Conservation (phyloP, 164 flowering plant genomes). For the Litsea cubeba region DNA sequence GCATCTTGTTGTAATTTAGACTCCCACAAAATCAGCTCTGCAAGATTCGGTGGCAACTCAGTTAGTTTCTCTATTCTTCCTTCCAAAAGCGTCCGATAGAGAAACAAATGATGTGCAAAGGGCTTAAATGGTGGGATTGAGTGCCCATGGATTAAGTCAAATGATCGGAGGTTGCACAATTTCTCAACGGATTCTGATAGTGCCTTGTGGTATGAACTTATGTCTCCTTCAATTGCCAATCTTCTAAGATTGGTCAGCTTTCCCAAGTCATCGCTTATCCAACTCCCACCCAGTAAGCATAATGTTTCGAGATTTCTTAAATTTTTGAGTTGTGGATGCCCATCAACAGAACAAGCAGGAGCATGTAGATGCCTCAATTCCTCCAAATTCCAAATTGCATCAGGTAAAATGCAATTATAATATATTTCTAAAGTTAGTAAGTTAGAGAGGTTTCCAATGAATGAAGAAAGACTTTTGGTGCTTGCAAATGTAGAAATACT, state of each 20-base stretch:
- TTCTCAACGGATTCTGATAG: background rate
- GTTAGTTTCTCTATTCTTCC: background rate
- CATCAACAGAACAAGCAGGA: no score
- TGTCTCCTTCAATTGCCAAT: background rate
- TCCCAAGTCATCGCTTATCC: background rate
- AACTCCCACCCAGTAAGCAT: background rate
- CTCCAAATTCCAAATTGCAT: background rate
- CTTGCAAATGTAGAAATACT: background rate
- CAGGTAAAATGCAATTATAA: background rate
- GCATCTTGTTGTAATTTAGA: background rate
- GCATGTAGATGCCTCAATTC: background rate
- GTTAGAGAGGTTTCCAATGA: background rate
- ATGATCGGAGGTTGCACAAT: background rate
- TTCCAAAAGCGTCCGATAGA: background rate
- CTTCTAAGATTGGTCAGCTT: background rate
- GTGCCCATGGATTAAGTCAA: accelerated
- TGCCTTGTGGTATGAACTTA: background rate
- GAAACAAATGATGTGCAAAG: background rate
- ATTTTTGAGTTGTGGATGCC: background rate
- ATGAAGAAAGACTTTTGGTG: background rate
- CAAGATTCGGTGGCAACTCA: background rate
- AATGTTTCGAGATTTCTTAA: background rate
- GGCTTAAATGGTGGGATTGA: background rate
- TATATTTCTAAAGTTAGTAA: background rate
- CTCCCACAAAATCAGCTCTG: background rate